These are phyloP conservation scores for Dioscorea dumetorum DNA, from an alignment of 106 monocot genomes.

Conservation along the genomic window DNA sequence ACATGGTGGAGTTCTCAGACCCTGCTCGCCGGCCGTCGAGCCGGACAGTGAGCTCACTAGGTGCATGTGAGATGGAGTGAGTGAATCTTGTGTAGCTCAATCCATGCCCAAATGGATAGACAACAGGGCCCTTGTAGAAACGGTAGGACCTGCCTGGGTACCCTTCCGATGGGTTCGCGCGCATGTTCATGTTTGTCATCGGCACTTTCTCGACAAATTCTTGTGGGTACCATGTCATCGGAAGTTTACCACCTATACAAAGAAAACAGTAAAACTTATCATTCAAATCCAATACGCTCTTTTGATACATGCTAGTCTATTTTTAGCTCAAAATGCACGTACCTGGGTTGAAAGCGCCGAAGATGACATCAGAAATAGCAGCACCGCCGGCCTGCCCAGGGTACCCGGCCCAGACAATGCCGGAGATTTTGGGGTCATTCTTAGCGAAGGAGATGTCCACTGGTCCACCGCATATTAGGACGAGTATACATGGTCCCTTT, in stretches of 20 bases:
- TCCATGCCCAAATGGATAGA: constrained; percentile 77
- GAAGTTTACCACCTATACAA: constrained; percentile 56
- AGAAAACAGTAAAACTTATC: too few species aligned
- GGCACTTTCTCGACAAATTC: constrained; percentile 74
- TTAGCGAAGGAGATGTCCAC: constrained; percentile 74
- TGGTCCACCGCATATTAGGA: constrained; percentile 79
- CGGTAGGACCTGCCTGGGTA: constrained; percentile 86
- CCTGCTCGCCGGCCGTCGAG: neutral
- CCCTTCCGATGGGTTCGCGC: constrained; percentile 55
- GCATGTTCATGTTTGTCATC: constrained; percentile 95
- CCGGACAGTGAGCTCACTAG: constrained; percentile 19
- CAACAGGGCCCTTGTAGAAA: constrained; percentile 66
- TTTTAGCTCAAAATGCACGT: neutral
- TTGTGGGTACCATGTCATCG: constrained; percentile 83
- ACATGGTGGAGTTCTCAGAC: neutral
- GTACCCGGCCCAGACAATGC: constrained; percentile 85
- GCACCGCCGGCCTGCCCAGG: constrained; percentile 79
- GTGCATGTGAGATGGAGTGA: constrained; percentile 38
- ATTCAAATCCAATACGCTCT: too few species aligned
- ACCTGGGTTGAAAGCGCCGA: constrained; percentile 83
- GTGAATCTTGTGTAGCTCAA: constrained; percentile 65
- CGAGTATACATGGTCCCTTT: constrained; percentile 52
- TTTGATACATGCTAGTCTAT: too few species aligned
- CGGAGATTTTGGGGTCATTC: constrained; percentile 32
- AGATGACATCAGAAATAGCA: constrained; percentile 64